Evolutionary conservation across 495 filamentous ascomycete genomes (phyloP), one percentile per base, ranked within the genome.

Genomic region (Diplogelasinospora grovesii): DNA sequence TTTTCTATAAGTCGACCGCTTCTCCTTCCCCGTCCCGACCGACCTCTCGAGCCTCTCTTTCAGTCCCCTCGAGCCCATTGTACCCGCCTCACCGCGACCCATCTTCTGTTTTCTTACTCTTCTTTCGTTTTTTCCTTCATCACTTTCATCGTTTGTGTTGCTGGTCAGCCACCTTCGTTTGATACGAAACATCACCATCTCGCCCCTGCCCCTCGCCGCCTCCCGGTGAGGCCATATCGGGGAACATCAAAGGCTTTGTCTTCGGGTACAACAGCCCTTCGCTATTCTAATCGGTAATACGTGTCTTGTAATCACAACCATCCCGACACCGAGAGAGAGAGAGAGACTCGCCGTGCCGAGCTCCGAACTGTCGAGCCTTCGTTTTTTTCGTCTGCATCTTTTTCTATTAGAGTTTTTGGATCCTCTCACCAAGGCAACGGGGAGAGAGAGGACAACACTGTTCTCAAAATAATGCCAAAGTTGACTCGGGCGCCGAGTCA

Each of bases 91-190:
- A 28, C 40, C 25, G 45, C 45, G 56, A 59, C 53, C 56, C 39
- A 46, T 56, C 45, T 43, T 29, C 38, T 45, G n/a, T n/a, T n/a
- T n/a, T n/a, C n/a, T n/a, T n/a, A n/a, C n/a, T 22, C 41, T 39
- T 32, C 23, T 46, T 47, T 53, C 46, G 48, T 43, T 43, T 45
- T 43, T 48, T 52, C 49, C 55, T 49, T 46, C 30, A 39, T 53
- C 50, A 43, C 10, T 41, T 33, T 52, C 40, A 38, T 36, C 45
- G 40, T 38, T 43, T 48, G 41, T 50, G 36, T 52, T 54, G 50
- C 56, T 52, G 46, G 55, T 39, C 55, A 46, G 44, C 51, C n/a
- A n/a, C 61, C 44, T 68, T 70, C 60, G 63, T 66, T 69, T 69
- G 64, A 69, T 52, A 68, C 68, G 64, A 68, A 48, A 48, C 50